Base-by-base conservation (phyloP, 208 protist species). In the Leishmania turanica region DNA sequence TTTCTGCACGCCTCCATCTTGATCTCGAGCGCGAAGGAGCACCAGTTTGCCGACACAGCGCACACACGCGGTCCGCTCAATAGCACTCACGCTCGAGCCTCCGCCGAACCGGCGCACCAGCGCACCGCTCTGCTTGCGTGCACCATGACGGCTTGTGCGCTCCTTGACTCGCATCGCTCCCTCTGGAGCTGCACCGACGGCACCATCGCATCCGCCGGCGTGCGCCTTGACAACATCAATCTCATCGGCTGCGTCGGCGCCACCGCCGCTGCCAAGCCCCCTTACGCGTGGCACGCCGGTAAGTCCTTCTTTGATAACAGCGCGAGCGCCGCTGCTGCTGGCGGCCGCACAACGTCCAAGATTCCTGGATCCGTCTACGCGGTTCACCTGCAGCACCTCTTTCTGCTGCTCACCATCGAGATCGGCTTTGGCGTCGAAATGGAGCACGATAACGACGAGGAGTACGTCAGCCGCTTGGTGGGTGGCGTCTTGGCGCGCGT, bases 401-500 rank as follows among this genome's bases (percentile, higher is more conserved):
- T 84, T 15, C 88, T 96, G 49, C 93, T 88, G 0, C 93, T 90
- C 24, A 77, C 95, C 19, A 86, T 96, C 54, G 90, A 95, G 66
- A 85, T 97, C 21, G 93, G 90, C 58, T 95, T 87, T 11, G 88
- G 91, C 31, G 93, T 95, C 37, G 88, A 91, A 64, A 81, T 97
- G 24, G 87, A 89, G 73, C 92, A 93, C 74, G 90, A 85, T 37
- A 85, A 71, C 76, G 87, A 81, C 11, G 71, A 88, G 68, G 75
- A 75, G 74, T 80, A 82, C 62, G 42, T 62, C 0, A 84, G 84
- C 11, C 82, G 80, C 64, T 85, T 93, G 49, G 85, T 91, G 60
- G 92, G 91, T 17, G 92, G 95, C 34, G 76, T 97, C 2, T 90
- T 95, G 73, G 95, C 88, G n/a, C 91, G 89, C 9, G 89, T 96